A percentile compares a stretch with the other conserved stretches of the same genome.
Conservation (phyloP, 2,329 filamentous ascomycete genomes). For the Diaporthe sp. region DNA sequence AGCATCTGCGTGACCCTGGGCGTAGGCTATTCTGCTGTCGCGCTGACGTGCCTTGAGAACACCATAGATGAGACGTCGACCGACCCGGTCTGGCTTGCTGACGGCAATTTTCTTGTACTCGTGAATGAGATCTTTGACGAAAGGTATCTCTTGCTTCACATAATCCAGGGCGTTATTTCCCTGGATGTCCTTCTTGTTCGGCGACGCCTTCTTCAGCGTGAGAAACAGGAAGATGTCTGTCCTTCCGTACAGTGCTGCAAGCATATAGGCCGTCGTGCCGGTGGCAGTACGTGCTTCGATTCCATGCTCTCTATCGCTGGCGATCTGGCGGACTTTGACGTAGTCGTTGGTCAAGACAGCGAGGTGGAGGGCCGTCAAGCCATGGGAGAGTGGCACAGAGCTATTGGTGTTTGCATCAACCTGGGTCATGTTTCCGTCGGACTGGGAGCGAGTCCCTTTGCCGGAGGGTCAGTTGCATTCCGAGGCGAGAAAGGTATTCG, state of each 20-base stretch:
- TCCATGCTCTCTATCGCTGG: not conserved
- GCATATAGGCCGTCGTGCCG: constrained; percentile 23
- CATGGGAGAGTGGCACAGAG: not conserved
- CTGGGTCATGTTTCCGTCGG: not conserved
- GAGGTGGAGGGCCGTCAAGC: not conserved
- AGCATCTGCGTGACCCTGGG: too few relatives aligned
- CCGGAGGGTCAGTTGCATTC: not conserved
- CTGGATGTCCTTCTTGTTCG: not conserved
- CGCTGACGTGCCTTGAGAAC: not conserved
- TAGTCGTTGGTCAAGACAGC: not conserved
- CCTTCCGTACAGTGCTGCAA: constrained; percentile 10
- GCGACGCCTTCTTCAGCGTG: not conserved
- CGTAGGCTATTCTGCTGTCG: too few relatives aligned
- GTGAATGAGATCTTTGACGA: not conserved
- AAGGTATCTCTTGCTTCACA: too few relatives aligned
- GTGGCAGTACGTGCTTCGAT: not conserved
- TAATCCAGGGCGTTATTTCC: too few relatives aligned
- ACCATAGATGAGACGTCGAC: not conserved
- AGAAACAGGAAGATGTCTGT: not conserved
- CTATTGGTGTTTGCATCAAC: not conserved
- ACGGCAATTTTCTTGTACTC: not conserved
- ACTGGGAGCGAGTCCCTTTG: not conserved
- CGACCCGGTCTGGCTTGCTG: not conserved
- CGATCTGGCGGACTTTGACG: not conserved
- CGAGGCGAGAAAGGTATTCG: too few relatives aligned